phyloP scores from a whole-genome alignment of 2,329 filamentous ascomycete genomes.

The Colletotrichum gloeosporioides region DNA sequence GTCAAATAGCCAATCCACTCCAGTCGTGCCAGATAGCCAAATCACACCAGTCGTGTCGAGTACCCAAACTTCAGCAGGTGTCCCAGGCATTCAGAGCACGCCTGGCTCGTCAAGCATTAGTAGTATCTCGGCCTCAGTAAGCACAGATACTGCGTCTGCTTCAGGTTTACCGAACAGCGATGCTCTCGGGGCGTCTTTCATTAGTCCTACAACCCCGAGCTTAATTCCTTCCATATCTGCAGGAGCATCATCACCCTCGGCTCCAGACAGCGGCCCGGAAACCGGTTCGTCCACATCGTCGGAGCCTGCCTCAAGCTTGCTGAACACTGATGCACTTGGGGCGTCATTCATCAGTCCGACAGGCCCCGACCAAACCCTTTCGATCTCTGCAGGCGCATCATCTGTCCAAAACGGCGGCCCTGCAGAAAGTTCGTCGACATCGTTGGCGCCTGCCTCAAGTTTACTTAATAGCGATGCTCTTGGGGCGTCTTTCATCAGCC shows the following conservation, averaged over 20 bases:
- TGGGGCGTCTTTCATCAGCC: background rate
- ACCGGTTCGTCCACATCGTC: too few relatives aligned
- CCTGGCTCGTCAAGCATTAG: background rate
- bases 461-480: background rate
- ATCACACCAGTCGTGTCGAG: background rate
- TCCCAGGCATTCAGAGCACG: background rate
- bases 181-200: background rate
- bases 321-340: background rate
- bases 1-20: background rate
- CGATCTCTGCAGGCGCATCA: background rate
- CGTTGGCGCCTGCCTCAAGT: background rate
- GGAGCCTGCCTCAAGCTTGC: background rate
- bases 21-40: background rate
- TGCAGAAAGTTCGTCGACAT: background rate
- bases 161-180: background rate
- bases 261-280: background rate
- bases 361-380: background rate
- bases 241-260: background rate
- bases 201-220: background rate
- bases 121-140: background rate
- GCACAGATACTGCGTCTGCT: rapidly evolving
- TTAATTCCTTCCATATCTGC: background rate
- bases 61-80: background rate
- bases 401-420: background rate
- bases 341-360: background rate